Evolutionary conservation across 2,329 filamentous ascomycete genomes (phyloP), one percentile per base, ranked within the genome.

Genomic region (Aspergillus phoenicis): DNA sequence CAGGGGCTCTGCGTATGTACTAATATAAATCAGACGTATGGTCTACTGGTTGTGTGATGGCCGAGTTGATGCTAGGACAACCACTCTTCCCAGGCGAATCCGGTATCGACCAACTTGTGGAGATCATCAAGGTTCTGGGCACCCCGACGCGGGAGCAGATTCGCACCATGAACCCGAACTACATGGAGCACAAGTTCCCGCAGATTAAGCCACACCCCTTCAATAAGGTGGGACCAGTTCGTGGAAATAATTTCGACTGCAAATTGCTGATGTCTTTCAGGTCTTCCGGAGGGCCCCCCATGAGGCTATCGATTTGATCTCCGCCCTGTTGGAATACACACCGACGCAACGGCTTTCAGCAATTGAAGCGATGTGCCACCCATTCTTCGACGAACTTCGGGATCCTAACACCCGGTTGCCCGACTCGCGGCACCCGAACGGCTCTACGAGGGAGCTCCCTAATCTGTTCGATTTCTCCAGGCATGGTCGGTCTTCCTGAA

Each of bases 131-230:
- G 82, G 94, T 99, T 57, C 83, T 99, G 63, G 95, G 95, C 62
- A 99, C 95, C 17, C 95, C 95, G 17, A 98, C 95, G 38, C 87
- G 95, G 66, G 95, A 99, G 78, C 95, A 99, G 80, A 99, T 99
- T 73, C 91, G 95, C 70, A 99, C 95, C 67, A 99, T 99, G 95
- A 99, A 99, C 80, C 95, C 95, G 62, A 99, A 99, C 80, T 99
- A 99, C 81, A 99, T 99, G 95, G 95, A 99, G 82, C 95, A 99
- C 83, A 98, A 98, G 83, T 99, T 99, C 80, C 95, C 95, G 52
- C 95, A 99, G 80, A 99, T 99, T 83, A 99, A 99, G 84, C 95
- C 95, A 61, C 95, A 99, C 75, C 95, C 95, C 28, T 99, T 99
- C 84, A 96, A 91, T 82, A 98, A 98, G 86, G 86, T 64, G 43